These are phyloP conservation scores for Plasmodium berghei DNA, from an alignment of 169 alveolate species.

Conservation along the genomic window DNA sequence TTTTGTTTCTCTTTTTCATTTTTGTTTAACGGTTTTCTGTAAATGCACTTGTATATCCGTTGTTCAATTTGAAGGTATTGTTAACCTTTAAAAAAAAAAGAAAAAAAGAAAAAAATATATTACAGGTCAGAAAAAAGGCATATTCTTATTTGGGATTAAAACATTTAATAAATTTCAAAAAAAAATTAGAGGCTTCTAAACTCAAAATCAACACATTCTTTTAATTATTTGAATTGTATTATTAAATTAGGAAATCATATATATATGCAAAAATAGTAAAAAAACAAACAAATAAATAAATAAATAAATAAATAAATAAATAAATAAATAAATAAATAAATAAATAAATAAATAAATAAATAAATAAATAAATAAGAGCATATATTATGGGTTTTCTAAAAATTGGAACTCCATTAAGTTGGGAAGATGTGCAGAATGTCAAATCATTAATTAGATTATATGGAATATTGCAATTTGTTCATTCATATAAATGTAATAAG, in stretches of 20 bases:
- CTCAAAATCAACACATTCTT: no score
- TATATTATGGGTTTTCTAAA: slow-evolving; percentile 57
- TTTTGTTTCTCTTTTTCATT: no score
- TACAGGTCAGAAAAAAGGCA: neutral
- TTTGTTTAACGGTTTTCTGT: no score
- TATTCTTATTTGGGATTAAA: no score
- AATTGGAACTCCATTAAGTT: slow-evolving; percentile 76
- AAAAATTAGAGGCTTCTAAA: no score
- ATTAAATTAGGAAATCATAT: neutral
- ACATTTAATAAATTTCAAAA: no score
- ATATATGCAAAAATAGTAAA: slow-evolving; percentile 4
- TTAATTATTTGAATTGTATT: no score
- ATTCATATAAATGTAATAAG: slow-evolving; percentile 71
- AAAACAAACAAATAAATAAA: neutral
- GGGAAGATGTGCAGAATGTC: slow-evolving; percentile 69
- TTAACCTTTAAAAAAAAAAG: neutral
- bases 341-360: neutral
- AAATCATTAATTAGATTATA: slow-evolving; percentile 54
- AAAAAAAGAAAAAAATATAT: neutral
- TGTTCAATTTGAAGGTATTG: neutral
- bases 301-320: neutral
- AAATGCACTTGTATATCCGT: neutral
- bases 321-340: neutral
- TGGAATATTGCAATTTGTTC: slow-evolving; percentile 80
- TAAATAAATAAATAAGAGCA: neutral